phyloP scores from a whole-genome alignment of 352 stramenopile genomes.

The Aphanomyces stellatus region DNA sequence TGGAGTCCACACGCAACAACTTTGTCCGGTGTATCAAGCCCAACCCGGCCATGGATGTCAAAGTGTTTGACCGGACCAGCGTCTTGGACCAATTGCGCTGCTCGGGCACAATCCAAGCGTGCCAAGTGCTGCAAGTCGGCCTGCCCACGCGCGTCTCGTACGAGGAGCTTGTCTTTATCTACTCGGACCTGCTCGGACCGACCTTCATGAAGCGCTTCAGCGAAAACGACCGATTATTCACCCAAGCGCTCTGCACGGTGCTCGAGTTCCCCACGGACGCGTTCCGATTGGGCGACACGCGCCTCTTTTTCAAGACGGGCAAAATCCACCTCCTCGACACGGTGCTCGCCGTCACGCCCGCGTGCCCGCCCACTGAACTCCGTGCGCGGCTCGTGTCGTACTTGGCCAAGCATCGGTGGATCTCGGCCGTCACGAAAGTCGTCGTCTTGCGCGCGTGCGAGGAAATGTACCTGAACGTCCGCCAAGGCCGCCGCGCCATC shows the following conservation, averaged over 20 bases:
- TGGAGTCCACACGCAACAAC: conserved; percentile 32
- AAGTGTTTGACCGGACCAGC: conserved; percentile 16
- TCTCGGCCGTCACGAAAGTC: conserved; percentile 48
- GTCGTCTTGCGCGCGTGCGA: conserved; percentile 61
- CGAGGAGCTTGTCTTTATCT: conserved; percentile 72
- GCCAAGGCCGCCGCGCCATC: conserved; percentile 55
- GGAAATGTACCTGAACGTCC: conserved; percentile 54
- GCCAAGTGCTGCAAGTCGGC: conserved; percentile 68
- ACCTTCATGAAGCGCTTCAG: conserved; percentile 54
- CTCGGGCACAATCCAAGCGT: conserved; percentile 33
- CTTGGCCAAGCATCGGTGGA: conserved; percentile 70
- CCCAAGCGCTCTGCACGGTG: conserved; percentile 62
- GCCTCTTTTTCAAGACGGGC: conserved; percentile 74
- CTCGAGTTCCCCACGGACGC: conserved; percentile 66
- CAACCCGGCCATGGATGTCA: conserved; percentile 19
- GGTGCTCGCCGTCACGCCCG: conserved; percentile 44
- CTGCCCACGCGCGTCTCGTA: conserved; percentile 78
- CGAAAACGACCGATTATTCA: conserved; percentile 78
- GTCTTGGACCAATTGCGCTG: conserved; percentile 25
- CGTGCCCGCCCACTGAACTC: conserved; percentile 20
- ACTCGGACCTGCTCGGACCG: conserved; percentile 50
- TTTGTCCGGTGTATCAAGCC: conserved; percentile 29
- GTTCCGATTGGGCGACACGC: conserved; percentile 68
- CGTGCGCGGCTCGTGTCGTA: conserved; percentile 45
- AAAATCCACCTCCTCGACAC: conserved; percentile 81